Base-by-base conservation (phyloP, 2,329 filamentous ascomycete species). In the Alternaria consortialis region DNA sequence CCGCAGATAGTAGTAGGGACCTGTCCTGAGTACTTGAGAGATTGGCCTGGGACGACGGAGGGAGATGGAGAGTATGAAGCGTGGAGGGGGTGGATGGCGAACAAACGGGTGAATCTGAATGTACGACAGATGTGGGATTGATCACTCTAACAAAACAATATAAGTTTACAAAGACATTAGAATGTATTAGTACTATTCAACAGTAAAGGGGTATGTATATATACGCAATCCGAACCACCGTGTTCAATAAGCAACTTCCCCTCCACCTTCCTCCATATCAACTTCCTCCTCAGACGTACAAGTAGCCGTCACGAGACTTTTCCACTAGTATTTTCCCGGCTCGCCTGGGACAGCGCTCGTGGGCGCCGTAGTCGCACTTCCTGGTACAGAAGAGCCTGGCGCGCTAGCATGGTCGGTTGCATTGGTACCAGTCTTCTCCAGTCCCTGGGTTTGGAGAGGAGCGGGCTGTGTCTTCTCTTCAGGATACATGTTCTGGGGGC, bases 81-180 rank as follows among this genome's bases (percentile, higher is more conserved):
- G 40, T 97, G 93, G 92, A 86, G 84, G 67, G 92, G 91, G 2
- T 98, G 94, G 94, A 94, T 98, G 91, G 82, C 81, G 63, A 88
- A 87, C 48, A 97, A 97, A 80, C 85, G 94, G 64, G 88, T 98
- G 71, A 98, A 98, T 76, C 75, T 98, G 48, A 98, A 98, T 77
- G 91, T 97, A 9, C 85, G 94, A 64, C 94, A 98, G 80, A 96
- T 97, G 90, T 87, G 82, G 73, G 86, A 88, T 60, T 70, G 31
- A 68, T 31, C 20, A 40, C 13, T 7, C 2, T 7, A 27, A 5
- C 13, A 42, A 5, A 17, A 5, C 23, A 20, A 20, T 2, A 20
- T 20, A 20, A 20, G 20, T 20, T 20, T 20, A 20, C 13, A 34
- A 25, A 46, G 43, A 25, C 44, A 58, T 40, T 11, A 27, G 13